These are phyloP conservation scores for Lepidium aucheri DNA, from an alignment of 345 rosid species.

Conservation along the genomic window DNA sequence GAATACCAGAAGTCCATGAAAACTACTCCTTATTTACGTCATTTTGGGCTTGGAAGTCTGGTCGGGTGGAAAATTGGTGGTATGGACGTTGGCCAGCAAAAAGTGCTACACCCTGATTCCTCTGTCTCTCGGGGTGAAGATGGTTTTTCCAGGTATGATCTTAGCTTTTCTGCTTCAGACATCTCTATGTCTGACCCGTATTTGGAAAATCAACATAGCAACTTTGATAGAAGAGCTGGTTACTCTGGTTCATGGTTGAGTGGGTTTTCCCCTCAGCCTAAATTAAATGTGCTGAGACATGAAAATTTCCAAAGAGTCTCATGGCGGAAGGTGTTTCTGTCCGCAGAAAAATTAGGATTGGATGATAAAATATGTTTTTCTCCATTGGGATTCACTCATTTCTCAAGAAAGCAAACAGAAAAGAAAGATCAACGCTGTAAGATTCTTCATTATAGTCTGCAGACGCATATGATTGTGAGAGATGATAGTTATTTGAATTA, in stretches of 20 bases:
- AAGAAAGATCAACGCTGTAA: constrained; percentile 28
- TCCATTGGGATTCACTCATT: constrained; percentile 72
- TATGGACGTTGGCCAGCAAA: constrained; percentile 51
- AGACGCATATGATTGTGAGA: constrained; percentile 29
- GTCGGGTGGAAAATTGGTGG: constrained; percentile 73
- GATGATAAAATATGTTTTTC: constrained; percentile 73
- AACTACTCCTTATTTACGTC: constrained; percentile 42
- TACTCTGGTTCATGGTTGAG: constrained; percentile 32
- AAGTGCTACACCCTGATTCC: constrained; percentile 21
- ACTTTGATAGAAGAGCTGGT: constrained; percentile 26
- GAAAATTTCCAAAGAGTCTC: constrained; percentile 32
- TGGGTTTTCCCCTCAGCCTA: constrained; percentile 46
- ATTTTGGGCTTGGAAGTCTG: constrained; percentile 54
- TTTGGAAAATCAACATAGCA: constrained; percentile 24
- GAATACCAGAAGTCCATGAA: constrained; percentile 28
- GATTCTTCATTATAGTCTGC: constrained; percentile 54
- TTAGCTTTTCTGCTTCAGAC: constrained; percentile 15
- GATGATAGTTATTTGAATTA: constrained; percentile 55
- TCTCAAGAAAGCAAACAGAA: constrained; percentile 40
- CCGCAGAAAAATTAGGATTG: constrained; percentile 41
- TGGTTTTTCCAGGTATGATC: constrained; percentile 20
- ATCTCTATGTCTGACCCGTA: constrained; percentile 17
- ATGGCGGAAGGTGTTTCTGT: constrained; percentile 53
- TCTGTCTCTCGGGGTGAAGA: constrained; percentile 14
- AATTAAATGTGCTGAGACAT: constrained; percentile 22